Evolutionary conservation across 257 asterid genomes (phyloP).

Genomic region (Rhazya stricta): DNA sequence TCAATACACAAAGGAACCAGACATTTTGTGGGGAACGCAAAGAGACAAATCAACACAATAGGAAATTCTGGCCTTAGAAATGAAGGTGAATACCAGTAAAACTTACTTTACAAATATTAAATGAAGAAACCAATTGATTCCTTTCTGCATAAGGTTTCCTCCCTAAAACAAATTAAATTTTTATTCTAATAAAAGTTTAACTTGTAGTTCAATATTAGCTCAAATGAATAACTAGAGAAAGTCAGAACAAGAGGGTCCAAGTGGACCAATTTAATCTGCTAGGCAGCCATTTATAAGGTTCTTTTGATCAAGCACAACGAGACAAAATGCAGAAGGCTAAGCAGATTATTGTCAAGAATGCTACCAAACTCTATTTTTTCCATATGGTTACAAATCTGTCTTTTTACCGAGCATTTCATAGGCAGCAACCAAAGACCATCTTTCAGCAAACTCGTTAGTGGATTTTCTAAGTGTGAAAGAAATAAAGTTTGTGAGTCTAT

Average conservation of each 20-base stretch:
- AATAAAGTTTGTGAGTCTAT: not conserved
- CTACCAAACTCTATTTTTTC: not conserved
- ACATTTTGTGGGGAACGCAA: not conserved
- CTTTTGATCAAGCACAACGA: not conserved
- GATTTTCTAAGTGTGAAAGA: not conserved
- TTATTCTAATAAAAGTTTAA: not conserved
- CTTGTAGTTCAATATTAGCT: not conserved
- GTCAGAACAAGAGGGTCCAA: not conserved
- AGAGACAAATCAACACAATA: not conserved
- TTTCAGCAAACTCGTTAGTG: not conserved
- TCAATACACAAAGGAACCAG: not conserved
- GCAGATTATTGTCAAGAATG: no score
- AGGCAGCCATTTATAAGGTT: not conserved
- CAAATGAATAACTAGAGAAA: not conserved
- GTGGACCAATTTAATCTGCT: not conserved
- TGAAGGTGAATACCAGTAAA: not conserved
- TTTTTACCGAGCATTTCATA: no score
- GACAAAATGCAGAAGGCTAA: not conserved
- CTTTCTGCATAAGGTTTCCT: not conserved
- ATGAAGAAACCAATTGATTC: not conserved
- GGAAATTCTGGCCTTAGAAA: not conserved
- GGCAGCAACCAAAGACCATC: no score
- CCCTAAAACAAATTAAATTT: not conserved
- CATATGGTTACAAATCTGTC: not conserved
- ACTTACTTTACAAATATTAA: not conserved